Conservation (phyloP, 192 early-diverging fungal genomes). For the Umbelopsis sp. region DNA sequence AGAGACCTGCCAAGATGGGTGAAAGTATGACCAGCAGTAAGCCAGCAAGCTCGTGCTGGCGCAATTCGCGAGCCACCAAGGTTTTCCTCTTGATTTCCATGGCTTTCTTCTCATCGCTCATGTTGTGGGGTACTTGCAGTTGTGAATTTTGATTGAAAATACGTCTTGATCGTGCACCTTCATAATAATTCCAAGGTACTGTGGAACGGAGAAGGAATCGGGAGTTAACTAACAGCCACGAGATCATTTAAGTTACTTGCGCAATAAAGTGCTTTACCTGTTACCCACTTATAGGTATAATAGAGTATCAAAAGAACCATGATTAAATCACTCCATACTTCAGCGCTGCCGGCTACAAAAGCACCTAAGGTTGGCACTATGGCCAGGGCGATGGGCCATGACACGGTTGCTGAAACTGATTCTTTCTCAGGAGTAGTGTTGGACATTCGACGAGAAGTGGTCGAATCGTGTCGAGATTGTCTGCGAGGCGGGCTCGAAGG, state of each 20-base stretch:
- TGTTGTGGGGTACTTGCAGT: constrained; percentile 34
- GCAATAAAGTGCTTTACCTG: constrained; percentile 44
- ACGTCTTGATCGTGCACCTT: constrained; percentile 54
- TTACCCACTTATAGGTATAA: constrained; percentile 63
- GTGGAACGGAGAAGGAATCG: constrained; percentile 1
- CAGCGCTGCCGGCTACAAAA: constrained; percentile 59
- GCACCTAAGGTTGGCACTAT: constrained; percentile 58
- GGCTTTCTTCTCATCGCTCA: constrained; percentile 20
- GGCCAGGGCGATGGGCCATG: constrained; percentile 63
- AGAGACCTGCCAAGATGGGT: constrained; percentile 58
- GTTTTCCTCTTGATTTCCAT: constrained; percentile 23
- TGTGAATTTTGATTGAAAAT: constrained; percentile 27
- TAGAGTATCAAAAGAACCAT: constrained; percentile 57
- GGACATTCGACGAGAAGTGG: background rate
- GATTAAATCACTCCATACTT: constrained; percentile 62
- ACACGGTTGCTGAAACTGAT: constrained; percentile 24
- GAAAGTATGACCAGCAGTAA: constrained; percentile 53
- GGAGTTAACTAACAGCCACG: background rate
- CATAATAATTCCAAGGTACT: constrained; percentile 65
- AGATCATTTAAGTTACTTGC: too few relatives aligned
- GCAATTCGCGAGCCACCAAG: constrained; percentile 45
- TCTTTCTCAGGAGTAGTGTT: background rate
- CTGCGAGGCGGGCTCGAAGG: background rate
- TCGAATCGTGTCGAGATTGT: constrained; percentile 6
- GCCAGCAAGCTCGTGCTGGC: constrained; percentile 51